Conservation (phyloP, 202 grass and related monocot species). For the Carex sylvatica region DNA sequence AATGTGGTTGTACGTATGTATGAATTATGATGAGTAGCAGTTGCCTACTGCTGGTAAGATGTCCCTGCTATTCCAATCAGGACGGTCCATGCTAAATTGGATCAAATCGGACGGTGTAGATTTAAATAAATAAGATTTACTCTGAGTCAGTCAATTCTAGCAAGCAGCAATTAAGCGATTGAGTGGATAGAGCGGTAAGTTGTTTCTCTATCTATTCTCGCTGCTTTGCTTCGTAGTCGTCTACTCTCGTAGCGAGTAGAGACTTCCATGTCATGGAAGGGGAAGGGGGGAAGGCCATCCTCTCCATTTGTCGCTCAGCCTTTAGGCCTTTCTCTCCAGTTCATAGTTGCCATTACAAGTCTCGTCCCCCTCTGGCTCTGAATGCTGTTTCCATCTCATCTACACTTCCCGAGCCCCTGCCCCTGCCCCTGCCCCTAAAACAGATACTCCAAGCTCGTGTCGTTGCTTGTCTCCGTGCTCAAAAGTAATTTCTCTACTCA, state of each 20-base stretch:
- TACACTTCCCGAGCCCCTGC: conserved; percentile 19
- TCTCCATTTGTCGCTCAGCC: neutral
- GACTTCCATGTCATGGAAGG: conserved; percentile 6
- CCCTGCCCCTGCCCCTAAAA: conserved; percentile 39
- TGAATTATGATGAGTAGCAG: neutral
- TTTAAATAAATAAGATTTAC: too few species aligned
- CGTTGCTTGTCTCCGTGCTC: conserved; percentile 78
- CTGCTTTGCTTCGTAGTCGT: too few species aligned
- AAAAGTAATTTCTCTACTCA: conserved; percentile 38
- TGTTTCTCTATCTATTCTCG: neutral
- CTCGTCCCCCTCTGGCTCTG: neutral
- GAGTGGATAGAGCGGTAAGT: neutral
- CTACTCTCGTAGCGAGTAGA: too few species aligned
- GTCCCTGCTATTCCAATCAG: neutral
- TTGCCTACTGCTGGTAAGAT: neutral
- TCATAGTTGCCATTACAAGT: conserved; percentile 15
- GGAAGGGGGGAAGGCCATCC: neutral
- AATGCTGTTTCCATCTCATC: conserved; percentile 12
- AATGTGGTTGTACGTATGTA: too few species aligned
- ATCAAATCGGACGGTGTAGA: too few species aligned
- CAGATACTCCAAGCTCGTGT: conserved; percentile 48
- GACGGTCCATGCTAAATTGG: too few species aligned
- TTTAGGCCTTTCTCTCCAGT: neutral
- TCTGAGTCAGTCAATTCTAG: too few species aligned
- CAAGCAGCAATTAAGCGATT: too few species aligned